These are phyloP conservation scores for Fagopyrum tataricum DNA, from an alignment of 148 eudicot genomes.

Conservation along the genomic window DNA sequence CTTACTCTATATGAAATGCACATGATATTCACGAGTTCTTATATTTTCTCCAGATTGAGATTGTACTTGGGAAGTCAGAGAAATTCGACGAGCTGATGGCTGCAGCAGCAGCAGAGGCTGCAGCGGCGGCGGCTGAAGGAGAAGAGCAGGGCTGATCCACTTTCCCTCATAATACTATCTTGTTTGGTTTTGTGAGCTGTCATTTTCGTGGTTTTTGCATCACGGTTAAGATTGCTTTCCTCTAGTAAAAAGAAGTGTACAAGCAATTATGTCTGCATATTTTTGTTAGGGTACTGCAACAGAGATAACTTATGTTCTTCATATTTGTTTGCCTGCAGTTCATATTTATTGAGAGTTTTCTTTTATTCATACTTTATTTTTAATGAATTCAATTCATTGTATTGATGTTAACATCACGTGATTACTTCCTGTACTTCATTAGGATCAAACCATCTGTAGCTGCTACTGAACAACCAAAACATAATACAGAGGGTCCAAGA, in stretches of 20 bases:
- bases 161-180: neutral
- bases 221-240: slow-evolving; percentile 5
- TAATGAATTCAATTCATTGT: neutral
- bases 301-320: neutral
- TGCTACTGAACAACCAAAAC: too few species aligned
- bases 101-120: slow-evolving; percentile 46
- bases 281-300: slow-evolving; percentile 11
- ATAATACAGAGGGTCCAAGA: too few species aligned
- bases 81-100: slow-evolving; percentile 90
- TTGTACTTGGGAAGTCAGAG: slow-evolving; percentile 65
- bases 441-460: too few species aligned
- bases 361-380: neutral
- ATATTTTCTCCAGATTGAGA: slow-evolving; percentile 47
- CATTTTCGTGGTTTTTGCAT: slow-evolving; percentile 9
- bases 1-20: neutral
- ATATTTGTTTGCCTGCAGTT: neutral
- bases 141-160: slow-evolving; percentile 23
- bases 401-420: neutral
- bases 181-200: neutral
- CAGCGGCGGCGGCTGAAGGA: slow-evolving; percentile 33
- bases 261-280: neutral
- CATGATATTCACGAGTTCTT: neutral
- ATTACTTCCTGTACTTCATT: neutral
- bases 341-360: neutral
- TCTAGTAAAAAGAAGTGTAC: slow-evolving; percentile 16